These are phyloP conservation scores for Choiromyces venosus DNA, from an alignment of 495 filamentous ascomycete species.

Conservation along the genomic window DNA sequence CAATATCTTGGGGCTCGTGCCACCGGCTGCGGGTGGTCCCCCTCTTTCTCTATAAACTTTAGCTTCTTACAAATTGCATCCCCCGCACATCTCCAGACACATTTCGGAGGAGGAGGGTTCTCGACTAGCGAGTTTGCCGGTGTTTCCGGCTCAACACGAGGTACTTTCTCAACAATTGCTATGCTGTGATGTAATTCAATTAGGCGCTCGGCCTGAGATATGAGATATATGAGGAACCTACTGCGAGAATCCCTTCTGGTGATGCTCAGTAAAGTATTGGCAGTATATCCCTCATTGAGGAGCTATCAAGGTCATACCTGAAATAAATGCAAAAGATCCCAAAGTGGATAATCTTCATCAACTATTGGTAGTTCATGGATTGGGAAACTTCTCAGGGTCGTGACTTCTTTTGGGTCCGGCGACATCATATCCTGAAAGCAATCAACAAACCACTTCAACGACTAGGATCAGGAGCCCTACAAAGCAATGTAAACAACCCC, in stretches of 20 bases:
- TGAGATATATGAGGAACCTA: constrained; percentile 6
- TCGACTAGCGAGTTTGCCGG: neutral
- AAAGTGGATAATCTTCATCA: constrained; percentile 28
- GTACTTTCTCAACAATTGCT: constrained; percentile 26
- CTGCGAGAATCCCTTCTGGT: constrained; percentile 28
- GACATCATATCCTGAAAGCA: constrained; percentile 28
- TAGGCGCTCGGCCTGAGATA: neutral
- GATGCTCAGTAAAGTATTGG: neutral
- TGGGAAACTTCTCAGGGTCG: constrained; percentile 28
- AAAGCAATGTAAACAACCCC: constrained; percentile 30
- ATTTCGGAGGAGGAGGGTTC: neutral
- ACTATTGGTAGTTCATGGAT: constrained; percentile 27
- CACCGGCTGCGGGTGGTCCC: neutral
- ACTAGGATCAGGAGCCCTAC: constrained; percentile 12
- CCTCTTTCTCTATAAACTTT: neutral
- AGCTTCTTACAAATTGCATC: neutral
- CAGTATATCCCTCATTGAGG: neutral
- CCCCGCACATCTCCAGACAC: neutral
- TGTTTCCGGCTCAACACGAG: neutral
- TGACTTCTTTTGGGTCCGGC: constrained; percentile 26
- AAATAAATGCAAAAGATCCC: constrained; percentile 32
- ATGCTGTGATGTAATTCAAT: constrained; percentile 17
- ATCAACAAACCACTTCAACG: neutral
- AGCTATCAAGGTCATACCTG: constrained; percentile 14
- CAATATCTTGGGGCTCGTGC: constrained; percentile 24